These are phyloP conservation scores for Pisolithus albus DNA, from an alignment of 768 basidiomycete species.

Conservation along the genomic window DNA sequence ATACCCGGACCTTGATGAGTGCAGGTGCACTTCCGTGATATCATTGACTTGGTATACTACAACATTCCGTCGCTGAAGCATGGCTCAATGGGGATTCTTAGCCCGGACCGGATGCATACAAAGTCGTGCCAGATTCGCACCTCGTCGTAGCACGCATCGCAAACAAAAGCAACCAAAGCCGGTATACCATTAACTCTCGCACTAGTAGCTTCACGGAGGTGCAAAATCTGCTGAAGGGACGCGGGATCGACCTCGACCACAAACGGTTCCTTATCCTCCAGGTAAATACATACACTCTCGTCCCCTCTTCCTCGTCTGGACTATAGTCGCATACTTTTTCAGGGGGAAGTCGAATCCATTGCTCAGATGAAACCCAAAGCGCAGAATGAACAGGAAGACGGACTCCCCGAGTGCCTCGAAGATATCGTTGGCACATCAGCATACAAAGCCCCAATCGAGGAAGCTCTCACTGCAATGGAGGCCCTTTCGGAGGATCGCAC, in stretches of 20 bases:
- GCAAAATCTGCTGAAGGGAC: conserved; percentile 79
- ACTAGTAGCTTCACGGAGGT: conserved; percentile 82
- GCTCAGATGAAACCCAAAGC: conserved; percentile 99
- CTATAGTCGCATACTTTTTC: neutral
- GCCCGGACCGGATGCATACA: conserved; percentile 86
- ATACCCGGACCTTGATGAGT: conserved; percentile 77
- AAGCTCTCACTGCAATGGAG: conserved; percentile 76
- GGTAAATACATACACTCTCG: conserved; percentile 31
- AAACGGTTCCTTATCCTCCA: conserved; percentile 98
- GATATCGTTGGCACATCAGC: conserved; percentile 95
- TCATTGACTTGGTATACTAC: conserved; percentile 72
- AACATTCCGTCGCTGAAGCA: neutral
- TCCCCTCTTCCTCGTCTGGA: neutral
- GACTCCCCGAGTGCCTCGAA: conserved; percentile 93
- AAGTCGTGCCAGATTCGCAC: conserved; percentile 72
- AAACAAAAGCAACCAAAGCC: conserved; percentile 82
- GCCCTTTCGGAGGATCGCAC: conserved; percentile 72
- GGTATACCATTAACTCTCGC: conserved; percentile 83
- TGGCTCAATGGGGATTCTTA: conserved; percentile 24
- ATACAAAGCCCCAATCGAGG: conserved; percentile 86
- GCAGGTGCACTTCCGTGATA: conserved; percentile 93
- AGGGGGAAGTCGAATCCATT: conserved; percentile 98
- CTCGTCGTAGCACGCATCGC: conserved; percentile 85
- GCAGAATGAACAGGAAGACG: conserved; percentile 88
- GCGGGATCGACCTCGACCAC: conserved; percentile 95